These are phyloP conservation scores for Nepenthes gracilis DNA, from an alignment of 148 eudicot species.

Conservation along the genomic window DNA sequence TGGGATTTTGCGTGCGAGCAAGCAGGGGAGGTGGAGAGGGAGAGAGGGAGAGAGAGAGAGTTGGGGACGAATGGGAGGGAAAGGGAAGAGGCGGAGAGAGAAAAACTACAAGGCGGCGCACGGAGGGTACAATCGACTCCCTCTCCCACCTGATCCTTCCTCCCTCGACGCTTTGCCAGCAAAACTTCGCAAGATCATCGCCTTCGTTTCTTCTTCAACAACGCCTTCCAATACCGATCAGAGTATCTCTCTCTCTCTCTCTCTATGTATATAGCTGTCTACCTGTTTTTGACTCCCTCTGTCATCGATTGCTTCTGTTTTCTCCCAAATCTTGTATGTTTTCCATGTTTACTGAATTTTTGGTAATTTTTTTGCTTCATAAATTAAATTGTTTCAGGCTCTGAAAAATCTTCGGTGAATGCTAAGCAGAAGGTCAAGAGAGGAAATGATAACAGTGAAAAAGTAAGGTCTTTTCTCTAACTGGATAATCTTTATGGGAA, in stretches of 20 bases:
- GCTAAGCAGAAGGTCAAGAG: conserved; percentile 6
- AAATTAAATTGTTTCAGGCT: no score
- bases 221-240: conserved; percentile 8
- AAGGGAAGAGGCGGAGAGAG: conserved; percentile 65
- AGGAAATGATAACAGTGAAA: not conserved
- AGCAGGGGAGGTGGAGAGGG: no score
- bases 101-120: conserved; percentile 82
- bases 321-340: not conserved
- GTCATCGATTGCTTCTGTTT: no score
- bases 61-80: conserved; percentile 46
- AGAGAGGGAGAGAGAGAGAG: no score
- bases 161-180: conserved; percentile 60
- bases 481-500: no score
- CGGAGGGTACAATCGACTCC: conserved; percentile 49
- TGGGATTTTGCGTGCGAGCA: no score
- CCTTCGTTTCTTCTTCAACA: conserved; percentile 7
- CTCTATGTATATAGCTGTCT: no score
- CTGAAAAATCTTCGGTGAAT: conserved; percentile 3
- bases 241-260: no score
- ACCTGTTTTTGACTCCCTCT: no score
- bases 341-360: not conserved
- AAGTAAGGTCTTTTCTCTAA: not conserved
- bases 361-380: not conserved
- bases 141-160: conserved; percentile 65
- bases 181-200: conserved; percentile 64